Conservation (phyloP, 2,329 filamentous ascomycete genomes). For the Trichoderma sp. region DNA sequence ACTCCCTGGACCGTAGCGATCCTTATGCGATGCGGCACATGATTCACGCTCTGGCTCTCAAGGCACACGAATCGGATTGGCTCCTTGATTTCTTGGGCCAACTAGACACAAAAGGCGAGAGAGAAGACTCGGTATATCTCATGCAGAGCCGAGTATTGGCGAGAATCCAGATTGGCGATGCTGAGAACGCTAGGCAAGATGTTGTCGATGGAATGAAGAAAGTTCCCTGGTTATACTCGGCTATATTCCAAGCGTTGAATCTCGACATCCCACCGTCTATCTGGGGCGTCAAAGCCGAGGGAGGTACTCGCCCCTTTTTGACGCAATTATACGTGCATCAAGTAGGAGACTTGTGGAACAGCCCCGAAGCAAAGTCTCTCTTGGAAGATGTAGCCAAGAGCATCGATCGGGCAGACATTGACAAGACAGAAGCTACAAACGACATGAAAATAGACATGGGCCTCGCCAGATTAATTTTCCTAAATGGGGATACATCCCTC, state of each 20-base stretch:
- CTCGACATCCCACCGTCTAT: slow-evolving; percentile 77
- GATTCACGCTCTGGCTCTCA: slow-evolving; percentile 83
- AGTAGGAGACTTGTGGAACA: slow-evolving; percentile 85
- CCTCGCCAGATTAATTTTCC: slow-evolving; percentile 75
- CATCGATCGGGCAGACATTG: slow-evolving; percentile 49
- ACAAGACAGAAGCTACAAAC: slow-evolving; percentile 39
- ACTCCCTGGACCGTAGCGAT: slow-evolving; percentile 75
- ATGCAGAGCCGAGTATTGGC: slow-evolving; percentile 78
- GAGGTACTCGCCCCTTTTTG: slow-evolving; percentile 66
- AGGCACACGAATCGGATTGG: slow-evolving; percentile 75
- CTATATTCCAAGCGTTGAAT: slow-evolving; percentile 78
- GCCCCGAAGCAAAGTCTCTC: slow-evolving; percentile 68
- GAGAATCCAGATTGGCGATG: slow-evolving; percentile 70
- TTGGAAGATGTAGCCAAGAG: slow-evolving; percentile 70
- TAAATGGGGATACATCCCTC: slow-evolving; percentile 74
- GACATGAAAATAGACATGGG: slow-evolving; percentile 49
- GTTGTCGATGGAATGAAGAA: slow-evolving; percentile 70
- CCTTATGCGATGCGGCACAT: slow-evolving; percentile 82
- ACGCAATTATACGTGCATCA: slow-evolving; percentile 75
- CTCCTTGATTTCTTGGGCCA: slow-evolving; percentile 69
- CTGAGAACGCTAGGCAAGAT: slow-evolving; percentile 64
- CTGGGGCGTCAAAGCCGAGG: slow-evolving; percentile 75
- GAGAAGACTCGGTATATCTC: slow-evolving; percentile 65
- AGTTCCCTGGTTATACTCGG: slow-evolving; percentile 83
- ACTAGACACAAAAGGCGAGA: slow-evolving; percentile 42